Percentiles rank a stretch among this genome's conserved stretches.
These are phyloP conservation scores for Chrysosporium queenslandicum DNA, from an alignment of 2,329 filamentous ascomycete species.

Conservation along the genomic window DNA sequence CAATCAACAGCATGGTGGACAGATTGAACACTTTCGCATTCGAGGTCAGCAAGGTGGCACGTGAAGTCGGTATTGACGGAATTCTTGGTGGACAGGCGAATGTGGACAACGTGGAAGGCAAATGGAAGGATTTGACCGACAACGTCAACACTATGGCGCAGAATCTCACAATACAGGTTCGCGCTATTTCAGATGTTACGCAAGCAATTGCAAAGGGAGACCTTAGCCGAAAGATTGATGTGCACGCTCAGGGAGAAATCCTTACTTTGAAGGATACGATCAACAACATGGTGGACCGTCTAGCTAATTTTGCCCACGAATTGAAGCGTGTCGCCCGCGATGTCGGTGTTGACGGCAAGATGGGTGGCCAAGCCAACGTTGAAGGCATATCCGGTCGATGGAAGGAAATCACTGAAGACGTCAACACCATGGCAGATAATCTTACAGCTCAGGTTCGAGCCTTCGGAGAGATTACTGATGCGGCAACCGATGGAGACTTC, in stretches of 20 bases:
- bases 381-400: constrained; percentile 85
- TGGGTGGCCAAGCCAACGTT: constrained; percentile 94
- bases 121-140: constrained; percentile 57
- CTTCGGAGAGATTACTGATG: constrained; percentile 97
- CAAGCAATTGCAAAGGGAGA: constrained; percentile 93
- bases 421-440: constrained; percentile 83
- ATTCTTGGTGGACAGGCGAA: constrained; percentile 55
- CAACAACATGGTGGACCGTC: constrained; percentile 94
- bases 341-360: constrained; percentile 94
- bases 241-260: constrained; percentile 91
- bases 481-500: constrained; percentile 93
- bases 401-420: constrained; percentile 96
- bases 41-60: constrained; percentile 56
- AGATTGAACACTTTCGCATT: constrained; percentile 54
- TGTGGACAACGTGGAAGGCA: constrained; percentile 56
- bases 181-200: constrained; percentile 86
- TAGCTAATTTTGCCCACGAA: constrained; percentile 93
- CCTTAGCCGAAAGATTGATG: constrained; percentile 91
- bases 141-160: constrained; percentile 60
- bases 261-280: constrained; percentile 90
- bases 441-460: constrained; percentile 93
- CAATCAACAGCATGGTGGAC: constrained; percentile 62
- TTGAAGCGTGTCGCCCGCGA: constrained; percentile 93
- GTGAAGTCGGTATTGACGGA: constrained; percentile 55
- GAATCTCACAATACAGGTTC: constrained; percentile 58